Evolutionary conservation across 352 stramenopile genomes (phyloP), one percentile per base, ranked within the genome.

Genomic region (Halophytophthora polymorphica): DNA sequence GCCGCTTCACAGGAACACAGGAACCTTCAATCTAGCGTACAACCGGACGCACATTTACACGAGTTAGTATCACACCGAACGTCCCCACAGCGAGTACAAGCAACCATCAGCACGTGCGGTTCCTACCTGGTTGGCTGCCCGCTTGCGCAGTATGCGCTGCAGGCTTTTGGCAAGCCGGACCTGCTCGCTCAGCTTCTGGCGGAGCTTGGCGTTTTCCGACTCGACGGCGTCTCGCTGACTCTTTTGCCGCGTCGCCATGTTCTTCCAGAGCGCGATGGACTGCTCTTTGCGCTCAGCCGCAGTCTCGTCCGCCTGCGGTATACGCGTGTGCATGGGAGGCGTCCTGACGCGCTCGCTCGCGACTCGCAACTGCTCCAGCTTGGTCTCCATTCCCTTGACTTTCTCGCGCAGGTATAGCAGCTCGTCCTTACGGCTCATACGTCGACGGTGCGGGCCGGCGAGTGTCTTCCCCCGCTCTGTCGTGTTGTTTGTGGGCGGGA

Each of bases 171-270:
- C 65, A 50, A 74, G 65, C 14, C 64, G 60, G 15, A 78, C 46
- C 22, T 78, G 64, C 28, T 54, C 65, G 45, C 80, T 75, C 7
- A 82, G 62, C 41, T 77, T 72, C 18, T 64, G 46, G n/a, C 64
- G 64, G 12, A 84, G 61, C 15, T 66, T 66, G 10, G 54, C 46
- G 38, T 84, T 79, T 48, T 81, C 70, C 1, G 49, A 58, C 45
- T 81, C 67, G 0, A 69, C 56, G 12, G 57, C 10, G 6, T 61
- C 34, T 11, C 57, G 56, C 37, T 69, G 66, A 22, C 49, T 54
- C 19, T 70, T 66, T 40, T 76, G 58, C 25, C 67, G 53, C 35
- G 71, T 56, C 1, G 73, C 73, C 43, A 84, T 64, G 12, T 68
- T 64, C 41, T 72, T 64, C 73, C 73, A 82, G 28, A 80, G 49